Percentiles rank a stretch among this genome's conserved stretches.
phyloP scores from a whole-genome alignment of 2,329 filamentous ascomycete genomes.

The Pseudogymnoascus sp. region DNA sequence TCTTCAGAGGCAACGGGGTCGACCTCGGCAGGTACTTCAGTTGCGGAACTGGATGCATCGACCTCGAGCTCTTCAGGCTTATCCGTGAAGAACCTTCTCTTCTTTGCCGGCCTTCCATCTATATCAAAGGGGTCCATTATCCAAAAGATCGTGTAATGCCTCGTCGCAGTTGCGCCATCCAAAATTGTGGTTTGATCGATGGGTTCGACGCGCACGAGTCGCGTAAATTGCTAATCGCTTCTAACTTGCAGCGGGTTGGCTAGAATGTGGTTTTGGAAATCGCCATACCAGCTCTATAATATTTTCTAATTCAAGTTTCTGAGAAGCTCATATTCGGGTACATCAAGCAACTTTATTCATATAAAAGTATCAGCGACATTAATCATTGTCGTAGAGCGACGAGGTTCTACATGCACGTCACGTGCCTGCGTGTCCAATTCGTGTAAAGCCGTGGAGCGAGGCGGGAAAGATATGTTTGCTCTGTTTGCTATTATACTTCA shows the following conservation, averaged over 20 bases:
- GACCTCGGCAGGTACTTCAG: background rate
- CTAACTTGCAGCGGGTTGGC: background rate
- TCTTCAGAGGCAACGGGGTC: background rate
- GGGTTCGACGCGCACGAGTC: background rate
- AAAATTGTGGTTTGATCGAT: background rate
- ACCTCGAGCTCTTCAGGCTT: slow-evolving; percentile 20
- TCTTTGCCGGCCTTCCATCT: slow-evolving; percentile 41
- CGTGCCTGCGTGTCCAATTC: slow-evolving; percentile 1
- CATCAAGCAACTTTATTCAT: background rate
- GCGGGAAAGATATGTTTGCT: background rate
- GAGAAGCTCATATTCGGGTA: background rate
- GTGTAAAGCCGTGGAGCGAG: background rate
- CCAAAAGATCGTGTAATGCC: background rate
- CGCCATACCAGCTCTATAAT: background rate
- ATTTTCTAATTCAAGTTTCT: background rate
- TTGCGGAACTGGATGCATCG: slow-evolving; percentile 17
- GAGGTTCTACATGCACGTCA: background rate
- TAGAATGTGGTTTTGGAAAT: background rate
- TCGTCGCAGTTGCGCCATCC: background rate
- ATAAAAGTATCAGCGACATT: background rate
- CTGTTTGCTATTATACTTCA: background rate
- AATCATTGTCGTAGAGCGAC: background rate
- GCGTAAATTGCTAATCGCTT: slow-evolving; percentile 8
- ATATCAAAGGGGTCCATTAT: slow-evolving; percentile 33
- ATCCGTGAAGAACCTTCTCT: slow-evolving; percentile 40